Conservation (phyloP, 2,329 filamentous ascomycete genomes). For the Sphaerulina vaccinii region DNA sequence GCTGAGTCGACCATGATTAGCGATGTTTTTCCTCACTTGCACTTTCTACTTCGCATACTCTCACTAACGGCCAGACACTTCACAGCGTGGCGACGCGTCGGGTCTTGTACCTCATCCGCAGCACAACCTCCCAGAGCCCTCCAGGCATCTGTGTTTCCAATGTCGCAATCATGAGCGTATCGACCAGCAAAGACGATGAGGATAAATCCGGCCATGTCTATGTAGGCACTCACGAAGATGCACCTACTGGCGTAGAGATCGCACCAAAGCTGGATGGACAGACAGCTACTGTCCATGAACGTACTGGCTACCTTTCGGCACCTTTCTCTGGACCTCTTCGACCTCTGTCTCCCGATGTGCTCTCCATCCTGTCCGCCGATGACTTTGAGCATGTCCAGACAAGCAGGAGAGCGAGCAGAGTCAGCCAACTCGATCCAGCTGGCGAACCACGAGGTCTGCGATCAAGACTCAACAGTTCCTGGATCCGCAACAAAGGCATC, state of each 20-base stretch:
- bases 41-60: neutral
- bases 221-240: neutral
- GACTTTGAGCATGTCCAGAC: conserved; percentile 35
- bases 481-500: conserved; percentile 68
- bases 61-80: neutral
- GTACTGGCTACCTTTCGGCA: conserved; percentile 30
- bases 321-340: conserved; percentile 34
- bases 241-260: neutral
- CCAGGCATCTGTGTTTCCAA: neutral
- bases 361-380: conserved; percentile 40
- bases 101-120: neutral
- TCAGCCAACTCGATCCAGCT: conserved; percentile 1
- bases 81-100: neutral
- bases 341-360: conserved; percentile 45
- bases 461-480: conserved; percentile 44
- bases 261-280: neutral
- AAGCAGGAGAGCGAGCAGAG: conserved; percentile 11
- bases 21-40: neutral
- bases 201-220: conserved; percentile 4
- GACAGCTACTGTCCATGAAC: neutral
- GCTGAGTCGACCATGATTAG: conserved; percentile 7
- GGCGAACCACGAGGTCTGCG: conserved; percentile 20
- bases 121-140: neutral
- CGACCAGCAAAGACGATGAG: conserved; percentile 1
- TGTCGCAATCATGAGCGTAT: conserved; percentile 7